phyloP scores from a whole-genome alignment of 805 yeast species.

The Pichia thaimueangensis region DNA sequence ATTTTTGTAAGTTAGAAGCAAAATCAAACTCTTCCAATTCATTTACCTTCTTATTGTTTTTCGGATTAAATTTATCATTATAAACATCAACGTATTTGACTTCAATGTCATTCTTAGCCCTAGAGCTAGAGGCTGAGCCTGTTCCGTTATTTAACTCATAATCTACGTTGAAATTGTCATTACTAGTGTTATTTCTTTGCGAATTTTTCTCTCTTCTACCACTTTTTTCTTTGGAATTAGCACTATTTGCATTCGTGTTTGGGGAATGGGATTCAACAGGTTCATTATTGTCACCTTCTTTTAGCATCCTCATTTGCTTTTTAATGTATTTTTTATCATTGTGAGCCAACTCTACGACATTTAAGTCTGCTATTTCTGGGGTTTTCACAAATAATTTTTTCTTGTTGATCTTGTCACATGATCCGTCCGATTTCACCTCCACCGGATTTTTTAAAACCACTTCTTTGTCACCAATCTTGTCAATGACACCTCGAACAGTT shows the following conservation, averaged over 20 bases:
- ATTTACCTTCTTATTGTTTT: slow-evolving; percentile 32
- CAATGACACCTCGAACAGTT: slow-evolving; percentile 23
- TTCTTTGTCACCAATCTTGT: slow-evolving; percentile 19
- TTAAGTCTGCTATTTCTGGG: slow-evolving; percentile 43
- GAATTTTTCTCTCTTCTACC: slow-evolving; percentile 15
- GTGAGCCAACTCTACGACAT: slow-evolving; percentile 49
- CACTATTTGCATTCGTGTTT: not conserved
- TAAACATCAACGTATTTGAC: slow-evolving; percentile 11
- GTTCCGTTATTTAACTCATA: not conserved
- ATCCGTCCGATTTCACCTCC: slow-evolving; percentile 23
- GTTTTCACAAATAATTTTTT: slow-evolving; percentile 28
- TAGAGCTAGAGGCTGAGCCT: not conserved
- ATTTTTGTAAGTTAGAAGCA: slow-evolving; percentile 70
- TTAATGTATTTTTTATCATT: slow-evolving; percentile 24
- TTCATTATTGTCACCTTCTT: slow-evolving; percentile 7
- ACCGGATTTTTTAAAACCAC: slow-evolving; percentile 29
- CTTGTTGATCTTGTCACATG: slow-evolving; percentile 15
- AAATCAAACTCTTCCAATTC: slow-evolving; percentile 74
- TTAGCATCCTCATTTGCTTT: slow-evolving; percentile 14
- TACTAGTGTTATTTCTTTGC: slow-evolving; percentile 8
- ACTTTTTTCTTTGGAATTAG: slow-evolving; percentile 15
- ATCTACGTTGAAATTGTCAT: not conserved
- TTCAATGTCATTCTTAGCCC: slow-evolving; percentile 4
- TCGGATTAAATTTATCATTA: slow-evolving; percentile 1
- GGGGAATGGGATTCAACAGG: slow-evolving; percentile 7